Evolutionary conservation across 2,329 filamentous ascomycete genomes (phyloP).

Genomic region (Alternaria dauci): DNA sequence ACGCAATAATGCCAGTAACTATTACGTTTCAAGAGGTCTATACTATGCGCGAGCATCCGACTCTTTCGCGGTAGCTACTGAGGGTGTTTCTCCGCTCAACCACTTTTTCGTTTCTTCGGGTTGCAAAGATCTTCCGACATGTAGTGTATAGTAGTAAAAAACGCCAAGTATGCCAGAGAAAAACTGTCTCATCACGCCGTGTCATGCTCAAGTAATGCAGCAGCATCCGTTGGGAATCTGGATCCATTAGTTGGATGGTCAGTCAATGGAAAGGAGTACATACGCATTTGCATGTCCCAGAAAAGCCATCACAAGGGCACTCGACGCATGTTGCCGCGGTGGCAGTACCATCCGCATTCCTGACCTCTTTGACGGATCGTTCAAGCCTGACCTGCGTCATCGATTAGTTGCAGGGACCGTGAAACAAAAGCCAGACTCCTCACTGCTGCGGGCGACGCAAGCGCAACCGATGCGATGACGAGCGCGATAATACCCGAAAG

Average conservation of each 20-base stretch:
- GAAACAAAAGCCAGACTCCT: neutral
- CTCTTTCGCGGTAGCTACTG: neutral
- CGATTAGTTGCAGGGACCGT: neutral
- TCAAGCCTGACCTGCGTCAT: conserved; percentile 31
- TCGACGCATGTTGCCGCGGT: conserved; percentile 28
- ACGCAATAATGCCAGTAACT: neutral
- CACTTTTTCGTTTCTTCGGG: neutral
- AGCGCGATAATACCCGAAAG: conserved; percentile 33
- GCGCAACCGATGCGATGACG: conserved; percentile 24
- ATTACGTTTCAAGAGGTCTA: neutral
- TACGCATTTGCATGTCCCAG: conserved; percentile 36
- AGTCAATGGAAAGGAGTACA: conserved; percentile 8
- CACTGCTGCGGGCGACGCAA: conserved; percentile 40
- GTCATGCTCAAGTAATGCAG: conserved; percentile 19
- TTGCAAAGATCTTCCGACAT: neutral
- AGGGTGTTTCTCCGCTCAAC: neutral
- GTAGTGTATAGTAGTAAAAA: conserved; percentile 15
- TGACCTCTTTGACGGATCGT: conserved; percentile 27
- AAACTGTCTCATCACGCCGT: neutral
- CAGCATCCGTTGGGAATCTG: conserved; percentile 45
- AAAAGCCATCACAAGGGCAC: conserved; percentile 37
- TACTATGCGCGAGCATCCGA: neutral
- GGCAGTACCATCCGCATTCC: conserved; percentile 21
- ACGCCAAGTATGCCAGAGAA: conserved; percentile 7
- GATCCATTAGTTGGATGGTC: neutral